Evolutionary conservation across 1,284 basidiomycete species (phyloP), one percentile per base, ranked within the genome.

Genomic region (Irpex lacteus): DNA sequence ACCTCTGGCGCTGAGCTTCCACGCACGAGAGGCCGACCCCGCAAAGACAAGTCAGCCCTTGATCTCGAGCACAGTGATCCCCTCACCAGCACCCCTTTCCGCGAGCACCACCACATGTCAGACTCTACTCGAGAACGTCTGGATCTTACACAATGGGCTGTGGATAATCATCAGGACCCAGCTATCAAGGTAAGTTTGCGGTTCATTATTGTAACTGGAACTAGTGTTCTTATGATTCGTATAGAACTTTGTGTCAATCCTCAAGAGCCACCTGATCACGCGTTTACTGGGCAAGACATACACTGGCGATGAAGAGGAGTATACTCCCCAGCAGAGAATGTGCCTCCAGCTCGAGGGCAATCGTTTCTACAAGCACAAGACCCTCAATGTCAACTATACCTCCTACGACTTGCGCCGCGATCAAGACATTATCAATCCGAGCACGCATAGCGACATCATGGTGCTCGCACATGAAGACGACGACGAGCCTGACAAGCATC

Each of bases 391-490:
- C 57, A 73, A 76, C 63, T 75, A 74, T 59, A 77, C 75, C 1
- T 70, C 73, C 0, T 78, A 78, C 55, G 72, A 78, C 62, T 61
- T 77, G 13, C 71, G 63, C 6, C 71, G 73, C 1, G 71, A 66
- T 7, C 72, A 77, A 64, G 80, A 81, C 63, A 65, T 68, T 4
- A 68, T 82, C 38, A 77, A 79, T 63, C 73, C 76, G 0, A 54
- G 52, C 1, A 69, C 69, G 0, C 65, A 72, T 32, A 21, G 64
- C 40, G 70, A 75, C 37, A 63, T 79, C 47, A 75, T 80, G 69
- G 61, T 76, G 4, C 65, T 70, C 8, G 58, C 71, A 1, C 55
- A 61, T 3, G 65, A 65, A 2, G 63, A 63, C 21, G 11, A 58
- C 32, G 34, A 36, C 34, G 15, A 40, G 4, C 21, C 18, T 15